phyloP scores from a whole-genome alignment of 2,329 filamentous ascomycete genomes.

The Pseudogymnoascus sp. region DNA sequence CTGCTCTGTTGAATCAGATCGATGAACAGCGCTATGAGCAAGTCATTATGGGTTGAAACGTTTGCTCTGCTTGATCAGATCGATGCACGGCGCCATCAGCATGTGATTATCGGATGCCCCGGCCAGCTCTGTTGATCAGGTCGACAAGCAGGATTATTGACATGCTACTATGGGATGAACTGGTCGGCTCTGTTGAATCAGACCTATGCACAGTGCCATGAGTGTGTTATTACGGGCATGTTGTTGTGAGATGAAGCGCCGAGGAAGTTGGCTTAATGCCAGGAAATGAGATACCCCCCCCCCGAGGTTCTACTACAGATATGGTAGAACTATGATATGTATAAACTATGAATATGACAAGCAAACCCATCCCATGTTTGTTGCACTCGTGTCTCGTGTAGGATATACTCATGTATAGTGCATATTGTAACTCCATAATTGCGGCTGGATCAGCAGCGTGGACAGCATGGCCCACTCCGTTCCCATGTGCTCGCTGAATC shows the following conservation, averaged over 20 bases:
- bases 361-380: neutral
- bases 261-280: neutral
- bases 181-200: neutral
- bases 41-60: conserved; percentile 24
- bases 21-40: conserved; percentile 24
- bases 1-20: conserved; percentile 26
- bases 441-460: neutral
- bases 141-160: neutral
- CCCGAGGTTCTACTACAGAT: neutral
- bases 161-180: neutral
- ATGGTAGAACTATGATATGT: neutral
- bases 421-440: neutral
- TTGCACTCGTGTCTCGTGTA: neutral
- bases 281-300: neutral
- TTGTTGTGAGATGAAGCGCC: neutral
- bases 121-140: neutral
- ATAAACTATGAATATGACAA: neutral
- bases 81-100: neutral
- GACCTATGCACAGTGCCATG: neutral
- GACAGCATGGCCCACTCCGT: neutral
- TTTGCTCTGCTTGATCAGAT: neutral
- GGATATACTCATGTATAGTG: neutral
- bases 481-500: conserved; percentile 6
- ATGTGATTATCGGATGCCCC: neutral
- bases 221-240: neutral